Evolutionary conservation across 805 yeast species (phyloP).

Genomic region (Pichia pseudocactophila): DNA sequence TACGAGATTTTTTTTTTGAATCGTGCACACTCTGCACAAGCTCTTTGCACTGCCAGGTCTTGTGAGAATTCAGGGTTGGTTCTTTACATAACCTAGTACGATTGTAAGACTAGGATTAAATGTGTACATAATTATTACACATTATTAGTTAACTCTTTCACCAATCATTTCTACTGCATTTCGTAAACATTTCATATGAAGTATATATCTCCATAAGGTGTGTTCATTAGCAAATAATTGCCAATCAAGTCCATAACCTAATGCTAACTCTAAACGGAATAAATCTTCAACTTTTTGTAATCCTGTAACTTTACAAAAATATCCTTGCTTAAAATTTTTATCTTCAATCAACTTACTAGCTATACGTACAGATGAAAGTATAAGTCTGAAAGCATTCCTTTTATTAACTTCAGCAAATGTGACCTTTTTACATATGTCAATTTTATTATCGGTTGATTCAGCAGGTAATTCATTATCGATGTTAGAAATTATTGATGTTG

Average conservation of each 20-base stretch:
- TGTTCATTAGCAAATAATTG: conserved; percentile 31
- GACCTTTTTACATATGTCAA: background rate
- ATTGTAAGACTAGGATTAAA: too few species aligned
- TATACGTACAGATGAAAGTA: conserved; percentile 32
- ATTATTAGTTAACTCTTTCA: too few species aligned
- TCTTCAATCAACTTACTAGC: conserved; percentile 37
- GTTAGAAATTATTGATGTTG: background rate
- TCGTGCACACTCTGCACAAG: too few species aligned
- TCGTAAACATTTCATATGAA: conserved; percentile 21
- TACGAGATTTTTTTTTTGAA: too few species aligned
- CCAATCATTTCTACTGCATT: too few species aligned
- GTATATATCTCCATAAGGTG: conserved; percentile 27
- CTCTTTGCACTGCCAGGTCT: too few species aligned
- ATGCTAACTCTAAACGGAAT: conserved; percentile 31
- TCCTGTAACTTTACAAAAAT: conserved; percentile 38
- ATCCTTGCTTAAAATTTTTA: conserved; percentile 33
- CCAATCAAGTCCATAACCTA: conserved; percentile 35
- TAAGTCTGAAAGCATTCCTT: conserved; percentile 32
- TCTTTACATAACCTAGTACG: too few species aligned
- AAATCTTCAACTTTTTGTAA: conserved; percentile 32
- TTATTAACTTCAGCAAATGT: conserved; percentile 19
- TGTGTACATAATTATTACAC: too few species aligned
- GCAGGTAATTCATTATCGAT: background rate
- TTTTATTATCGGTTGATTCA: background rate
- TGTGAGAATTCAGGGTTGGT: too few species aligned